Percentiles rank a stretch among this genome's conserved stretches.
phyloP scores from a whole-genome alignment of 2,329 filamentous ascomycete species.

The Colletotrichum theobromicola region DNA sequence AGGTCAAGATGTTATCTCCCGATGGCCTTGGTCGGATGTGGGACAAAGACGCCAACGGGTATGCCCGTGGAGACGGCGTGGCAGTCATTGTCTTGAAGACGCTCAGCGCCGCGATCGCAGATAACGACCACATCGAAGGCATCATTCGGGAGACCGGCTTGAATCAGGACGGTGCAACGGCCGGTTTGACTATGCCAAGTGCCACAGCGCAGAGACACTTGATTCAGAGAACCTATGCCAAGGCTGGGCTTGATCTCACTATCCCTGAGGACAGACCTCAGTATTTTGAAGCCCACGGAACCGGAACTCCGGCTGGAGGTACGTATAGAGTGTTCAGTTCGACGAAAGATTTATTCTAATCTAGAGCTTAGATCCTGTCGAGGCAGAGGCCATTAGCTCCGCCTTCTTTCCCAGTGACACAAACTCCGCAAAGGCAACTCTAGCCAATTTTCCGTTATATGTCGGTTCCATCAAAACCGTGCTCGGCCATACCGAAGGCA shows the following conservation, averaged over 20 bases:
- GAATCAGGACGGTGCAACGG: conserved; percentile 27
- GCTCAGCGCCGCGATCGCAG: conserved; percentile 44
- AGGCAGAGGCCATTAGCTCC: conserved; percentile 33
- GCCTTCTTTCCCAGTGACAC: conserved; percentile 22
- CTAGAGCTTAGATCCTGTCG: conserved; percentile 24
- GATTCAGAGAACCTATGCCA: conserved; percentile 30
- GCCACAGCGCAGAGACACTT: conserved; percentile 27
- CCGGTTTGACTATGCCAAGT: conserved; percentile 40
- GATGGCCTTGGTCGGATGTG: conserved; percentile 40
- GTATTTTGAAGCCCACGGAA: conserved; percentile 40
- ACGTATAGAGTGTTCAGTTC: conserved; percentile 25
- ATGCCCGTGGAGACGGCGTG: conserved; percentile 57
- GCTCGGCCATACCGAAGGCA: conserved; percentile 31
- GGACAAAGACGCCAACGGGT: conserved; percentile 53
- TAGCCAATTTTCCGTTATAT: neutral
- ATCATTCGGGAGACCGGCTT: conserved; percentile 28
- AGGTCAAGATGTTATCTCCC: conserved; percentile 6
- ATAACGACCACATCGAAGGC: conserved; percentile 29
- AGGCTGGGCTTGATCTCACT: neutral
- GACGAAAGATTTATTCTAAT: neutral
- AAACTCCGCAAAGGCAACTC: conserved; percentile 36
- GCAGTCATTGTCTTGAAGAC: conserved; percentile 51
- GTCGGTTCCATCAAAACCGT: conserved; percentile 34
- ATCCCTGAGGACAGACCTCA: conserved; percentile 9
- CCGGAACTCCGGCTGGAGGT: conserved; percentile 40